Base-by-base conservation (phyloP, 2,329 filamentous ascomycete genomes). In the Zymoseptoria passerinii region DNA sequence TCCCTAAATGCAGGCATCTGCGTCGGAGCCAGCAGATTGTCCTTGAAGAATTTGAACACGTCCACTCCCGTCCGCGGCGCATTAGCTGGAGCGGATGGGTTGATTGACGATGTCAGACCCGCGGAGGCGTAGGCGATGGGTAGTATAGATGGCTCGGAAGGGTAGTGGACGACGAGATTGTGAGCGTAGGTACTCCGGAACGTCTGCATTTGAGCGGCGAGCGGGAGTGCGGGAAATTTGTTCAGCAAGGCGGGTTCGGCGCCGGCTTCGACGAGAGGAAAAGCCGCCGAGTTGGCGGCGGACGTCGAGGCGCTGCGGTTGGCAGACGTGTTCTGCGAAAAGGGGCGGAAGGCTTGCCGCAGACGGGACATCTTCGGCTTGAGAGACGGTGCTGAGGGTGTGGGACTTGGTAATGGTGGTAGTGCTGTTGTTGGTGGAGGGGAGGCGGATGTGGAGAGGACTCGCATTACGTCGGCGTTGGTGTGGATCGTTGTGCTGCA, bases 41-140 rank as follows among this genome's bases (percentile, higher is more conserved):
- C 75, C 4, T 74, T 70, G 4, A 85, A 74, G n/a, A 83, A 76
- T 48, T 77, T 74, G 66, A 84, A 84, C 10, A 83, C 74, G 59
- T 84, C 81, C 61, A 74, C 76, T 52, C 78, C 75, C 52, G 75
- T 67, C 16, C 72, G 69, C 1, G 73, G 70, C 2, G 67, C 64
- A 2, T 69, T 68, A 10, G 71, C 68, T 35, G 72, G 66, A 16
- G 70, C 70, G 2, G 50, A 27, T 8, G 80, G 71, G 10, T 77
- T 76, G 1, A 84, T 73, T 9, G 80, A 70, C 9, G 80, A 76
- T 0, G 79, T 71, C 52, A 80, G 75, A 9, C 76, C 74, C 10
- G n/a, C 28, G 50, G 50, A 52, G 8, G 23, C 28, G 50, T 52
- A 52, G 16, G 35, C 35, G 35, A 44, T 40, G 7, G 44, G 56